Base-by-base conservation (phyloP, 1,284 basidiomycete species). In the Puccinia triticina region DNA sequence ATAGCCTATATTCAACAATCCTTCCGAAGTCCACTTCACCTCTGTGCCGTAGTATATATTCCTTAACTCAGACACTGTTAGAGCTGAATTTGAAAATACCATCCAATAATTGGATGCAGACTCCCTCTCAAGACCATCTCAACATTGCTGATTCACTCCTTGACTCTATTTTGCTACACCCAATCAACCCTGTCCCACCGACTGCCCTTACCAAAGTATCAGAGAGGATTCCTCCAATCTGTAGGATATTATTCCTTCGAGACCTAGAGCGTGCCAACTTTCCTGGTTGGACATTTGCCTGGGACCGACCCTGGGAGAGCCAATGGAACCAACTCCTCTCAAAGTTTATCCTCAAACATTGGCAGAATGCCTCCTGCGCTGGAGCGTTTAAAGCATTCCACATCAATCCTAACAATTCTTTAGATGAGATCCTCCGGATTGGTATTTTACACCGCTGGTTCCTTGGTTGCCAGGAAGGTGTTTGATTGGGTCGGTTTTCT, bases 361-460 rank as follows among this genome's bases (percentile, higher is more conserved):
- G 64, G 64, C 3, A 23, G 16, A 10, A 67, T 40, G 64, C 40
- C 12, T 67, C 16, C 29, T 23, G 21, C 2, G 34, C 64, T 40
- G 64, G 64, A 18, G 64, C 64, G 4, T 67, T 67, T 34, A 37
- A 67, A 43, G 69, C 1, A 18, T 72, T 72, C 21, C 32, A 72
- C 46, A 50, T 72, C n/a, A 18, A 72, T 55, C 69, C 69, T 2
- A 53, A 46, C 29, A 7, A 72, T n/a, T n/a, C 50, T 53, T 48
- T 18, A 11, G 40, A 72, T 7, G 26, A 53, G 26, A 18, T 32
- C 7, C 5, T 72, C 0, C 69, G 46, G 5, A 26, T 5, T 16
- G 69, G 69, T 50, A 53, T 72, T 23, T 32, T 72, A 53, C 69
- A 72, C 11, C n/a, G n/a, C 10, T 72, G 69, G 69, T 72, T 72